Percentiles rank a stretch among this genome's conserved stretches.
phyloP scores from a whole-genome alignment of 371 early-diverging fungal genomes.

The Parasitella parasitica region DNA sequence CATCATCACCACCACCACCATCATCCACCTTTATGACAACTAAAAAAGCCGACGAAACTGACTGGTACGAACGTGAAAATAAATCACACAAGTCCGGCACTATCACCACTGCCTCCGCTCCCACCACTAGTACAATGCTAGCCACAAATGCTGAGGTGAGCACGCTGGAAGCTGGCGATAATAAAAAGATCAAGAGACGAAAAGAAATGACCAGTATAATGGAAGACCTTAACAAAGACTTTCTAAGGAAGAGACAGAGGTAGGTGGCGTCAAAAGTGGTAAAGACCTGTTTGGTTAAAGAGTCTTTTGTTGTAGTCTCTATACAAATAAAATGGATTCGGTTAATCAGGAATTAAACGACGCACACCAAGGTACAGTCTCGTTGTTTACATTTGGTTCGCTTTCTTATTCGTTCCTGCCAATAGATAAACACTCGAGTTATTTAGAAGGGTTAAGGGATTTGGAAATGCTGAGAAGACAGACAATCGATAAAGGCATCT shows the following conservation, averaged over 20 bases:
- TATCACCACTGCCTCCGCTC: neutral
- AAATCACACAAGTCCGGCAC: neutral
- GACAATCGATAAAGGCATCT: constrained; percentile 53
- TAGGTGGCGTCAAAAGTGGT: constrained; percentile 11
- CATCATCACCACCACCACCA: neutral
- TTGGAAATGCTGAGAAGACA: constrained; percentile 57
- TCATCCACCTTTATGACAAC: neutral
- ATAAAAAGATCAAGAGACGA: constrained; percentile 31
- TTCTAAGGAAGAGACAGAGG: constrained; percentile 43
- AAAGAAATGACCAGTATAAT: constrained; percentile 38
- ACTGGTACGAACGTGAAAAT: constrained; percentile 14
- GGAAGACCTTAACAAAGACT: constrained; percentile 40
- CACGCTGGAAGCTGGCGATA: constrained; percentile 24
- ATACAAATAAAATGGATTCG: constrained; percentile 26
- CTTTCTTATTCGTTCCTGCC: neutral
- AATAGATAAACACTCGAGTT: constrained; percentile 69
- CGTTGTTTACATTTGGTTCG: neutral
- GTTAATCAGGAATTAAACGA: constrained; percentile 31
- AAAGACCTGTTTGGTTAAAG: neutral
- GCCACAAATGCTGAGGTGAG: neutral
- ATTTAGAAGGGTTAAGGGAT: constrained; percentile 60
- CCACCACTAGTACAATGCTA: neutral
- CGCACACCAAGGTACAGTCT: constrained; percentile 24
- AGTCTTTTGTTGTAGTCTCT: constrained; percentile 18
- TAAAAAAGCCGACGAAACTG: neutral